A percentile compares a stretch with the other conserved stretches of the same genome.
These are phyloP conservation scores for Inonotus obliquus DNA, from an alignment of 1,284 basidiomycete species.

Conservation along the genomic window DNA sequence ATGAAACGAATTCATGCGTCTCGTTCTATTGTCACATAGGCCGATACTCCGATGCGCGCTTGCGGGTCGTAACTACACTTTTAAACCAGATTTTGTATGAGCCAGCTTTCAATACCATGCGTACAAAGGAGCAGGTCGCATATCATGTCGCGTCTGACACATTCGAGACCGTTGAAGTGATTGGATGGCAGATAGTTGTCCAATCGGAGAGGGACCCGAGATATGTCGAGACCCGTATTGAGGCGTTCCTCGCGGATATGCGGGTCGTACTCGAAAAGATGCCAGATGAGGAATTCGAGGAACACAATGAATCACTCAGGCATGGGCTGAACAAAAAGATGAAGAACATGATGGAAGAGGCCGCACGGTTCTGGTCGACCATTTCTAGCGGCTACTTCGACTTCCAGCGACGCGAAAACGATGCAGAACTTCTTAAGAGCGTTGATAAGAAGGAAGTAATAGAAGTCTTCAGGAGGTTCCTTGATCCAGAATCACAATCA, in stretches of 20 bases:
- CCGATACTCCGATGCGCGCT: slow-evolving; percentile 46
- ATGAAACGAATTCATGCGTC: slow-evolving; percentile 84
- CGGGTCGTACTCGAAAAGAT: slow-evolving; percentile 54
- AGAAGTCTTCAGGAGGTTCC: slow-evolving; percentile 64
- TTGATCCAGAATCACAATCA: slow-evolving; percentile 65
- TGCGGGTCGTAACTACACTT: slow-evolving; percentile 54
- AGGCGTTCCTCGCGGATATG: slow-evolving; percentile 79
- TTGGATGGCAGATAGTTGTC: slow-evolving; percentile 81
- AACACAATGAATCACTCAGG: slow-evolving; percentile 50
- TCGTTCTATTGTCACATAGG: slow-evolving; percentile 80
- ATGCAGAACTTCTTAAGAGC: slow-evolving; percentile 57
- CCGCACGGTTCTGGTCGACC: slow-evolving; percentile 57
- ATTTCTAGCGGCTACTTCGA: slow-evolving; percentile 76
- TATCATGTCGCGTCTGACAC: slow-evolving; percentile 74
- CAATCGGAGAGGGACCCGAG: slow-evolving; percentile 85
- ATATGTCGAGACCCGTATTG: slow-evolving; percentile 86
- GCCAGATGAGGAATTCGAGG: slow-evolving; percentile 55
- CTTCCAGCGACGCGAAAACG: slow-evolving; percentile 66
- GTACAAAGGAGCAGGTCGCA: slow-evolving; percentile 97
- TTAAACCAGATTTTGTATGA: slow-evolving; percentile 79
- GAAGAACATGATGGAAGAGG: slow-evolving; percentile 70
- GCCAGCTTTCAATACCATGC: slow-evolving; percentile 86
- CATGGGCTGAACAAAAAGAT: slow-evolving; percentile 67
- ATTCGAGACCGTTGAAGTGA: slow-evolving; percentile 58
- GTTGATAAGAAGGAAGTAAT: slow-evolving; percentile 78